Percentiles rank a stretch among this genome's conserved stretches.
These are phyloP conservation scores for Alloteropsis angusta DNA, from an alignment of 202 grass and related monocot genomes.

Conservation along the genomic window DNA sequence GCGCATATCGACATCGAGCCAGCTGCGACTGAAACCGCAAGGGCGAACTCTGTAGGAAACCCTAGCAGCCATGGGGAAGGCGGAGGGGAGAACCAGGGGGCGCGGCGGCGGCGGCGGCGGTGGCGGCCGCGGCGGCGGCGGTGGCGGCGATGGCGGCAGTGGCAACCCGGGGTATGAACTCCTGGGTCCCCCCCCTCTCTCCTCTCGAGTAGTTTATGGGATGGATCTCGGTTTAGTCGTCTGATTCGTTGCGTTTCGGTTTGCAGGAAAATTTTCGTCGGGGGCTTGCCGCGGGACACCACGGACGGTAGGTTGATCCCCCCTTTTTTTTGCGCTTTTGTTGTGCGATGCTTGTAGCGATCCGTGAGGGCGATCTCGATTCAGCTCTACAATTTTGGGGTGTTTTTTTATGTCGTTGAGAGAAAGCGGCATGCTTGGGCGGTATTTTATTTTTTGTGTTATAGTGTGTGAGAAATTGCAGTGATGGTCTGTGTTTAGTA, in stretches of 20 bases:
- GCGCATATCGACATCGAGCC: too few species aligned
- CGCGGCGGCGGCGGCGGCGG: conserved; percentile 33
- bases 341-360: conserved; percentile 1
- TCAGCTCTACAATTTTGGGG: neutral
- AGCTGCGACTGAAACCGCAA: neutral
- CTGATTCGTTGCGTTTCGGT: conserved; percentile 3
- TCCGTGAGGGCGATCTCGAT: neutral
- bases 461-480: neutral
- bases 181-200: neutral
- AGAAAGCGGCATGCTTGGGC: neutral
- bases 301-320: conserved; percentile 34
- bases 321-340: neutral
- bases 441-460: neutral
- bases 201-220: neutral
- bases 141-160: conserved; percentile 17
- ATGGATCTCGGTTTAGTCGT: conserved; percentile 11
- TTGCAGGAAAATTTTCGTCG: conserved; percentile 88
- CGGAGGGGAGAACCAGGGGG: conserved; percentile 33
- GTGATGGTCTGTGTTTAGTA: neutral
- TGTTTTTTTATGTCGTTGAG: neutral
- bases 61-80: conserved; percentile 41
- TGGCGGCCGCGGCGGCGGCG: conserved; percentile 30
- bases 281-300: conserved; percentile 72
- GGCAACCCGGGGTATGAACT: conserved; percentile 43
- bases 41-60: neutral